Base-by-base conservation (phyloP, 139 green algal species). In the Raphidocelis subcapitata region DNA sequence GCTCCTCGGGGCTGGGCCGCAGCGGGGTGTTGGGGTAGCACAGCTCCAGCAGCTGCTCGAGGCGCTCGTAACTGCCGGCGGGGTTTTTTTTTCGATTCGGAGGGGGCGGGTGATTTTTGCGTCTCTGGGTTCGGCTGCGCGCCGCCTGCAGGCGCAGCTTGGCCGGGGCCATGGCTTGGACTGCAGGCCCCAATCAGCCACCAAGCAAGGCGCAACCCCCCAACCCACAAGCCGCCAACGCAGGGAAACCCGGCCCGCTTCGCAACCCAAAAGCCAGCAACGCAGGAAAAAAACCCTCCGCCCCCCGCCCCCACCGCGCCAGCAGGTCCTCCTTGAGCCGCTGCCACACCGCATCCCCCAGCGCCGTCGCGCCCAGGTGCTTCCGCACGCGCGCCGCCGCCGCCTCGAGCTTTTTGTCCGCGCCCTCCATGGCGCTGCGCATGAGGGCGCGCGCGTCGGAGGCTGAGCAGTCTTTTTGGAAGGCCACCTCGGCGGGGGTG, bases 1-100 rank as follows among this genome's bases (percentile, higher is more conserved):
- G 65, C 28, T 79, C 65, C 46, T 87, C 81, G 28, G 77, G 73
- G 24, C 65, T 64, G 4, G 81, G 81, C 18, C 23, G n/a, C 31
- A 87, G 74, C 68, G 56, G 64, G 21, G 81, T 67, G n/a, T 46
- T 64, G 23, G 68, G 69, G 69, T 87, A 87, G 56, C 81, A 87
- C 61, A 59, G 36, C 35, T 51, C 65, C 49, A 87, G 35, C 73
- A 81, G 71, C 57, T 68, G 57, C 65, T 85, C 78, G 26, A 87
- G 73, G 29, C 66, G 65, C 51, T 56, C 65, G 24, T 85, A 87
- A 62, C 79, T 84, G 64, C 29, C 60, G 55, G n/a, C n/a, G 1
- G 12, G 41, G 41, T 49, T 8, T 49, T 49, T 49, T 49, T 8
- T 49, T 66, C n/a, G 37, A 5, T 20, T 23, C 14, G 37, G 5